A percentile compares a stretch with the other conserved stretches of the same genome.
These are phyloP conservation scores for Chlamydomonas reinhardtii DNA, from an alignment of 163 green algal species.

Conservation along the genomic window DNA sequence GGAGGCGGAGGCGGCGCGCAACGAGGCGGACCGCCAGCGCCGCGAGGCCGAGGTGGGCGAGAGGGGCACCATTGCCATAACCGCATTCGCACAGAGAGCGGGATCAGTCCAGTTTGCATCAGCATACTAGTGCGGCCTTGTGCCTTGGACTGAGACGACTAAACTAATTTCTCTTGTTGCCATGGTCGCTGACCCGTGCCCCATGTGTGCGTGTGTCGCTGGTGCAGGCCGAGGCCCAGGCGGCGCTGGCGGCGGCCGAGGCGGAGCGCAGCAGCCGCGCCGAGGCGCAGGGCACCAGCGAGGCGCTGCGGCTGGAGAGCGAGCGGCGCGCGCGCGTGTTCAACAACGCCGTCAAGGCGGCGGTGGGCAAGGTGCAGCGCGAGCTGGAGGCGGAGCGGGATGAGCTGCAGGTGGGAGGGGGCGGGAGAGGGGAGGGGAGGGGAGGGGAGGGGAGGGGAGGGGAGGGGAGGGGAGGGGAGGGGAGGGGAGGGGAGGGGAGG, in stretches of 20 bases:
- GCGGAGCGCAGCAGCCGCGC: slow-evolving; percentile 60
- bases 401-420: slow-evolving; percentile 57
- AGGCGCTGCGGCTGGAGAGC: slow-evolving; percentile 51
- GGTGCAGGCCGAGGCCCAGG: slow-evolving; percentile 60
- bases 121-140: too few species aligned
- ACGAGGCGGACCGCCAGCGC: slow-evolving; percentile 59
- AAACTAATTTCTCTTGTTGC: background rate
- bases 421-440: background rate
- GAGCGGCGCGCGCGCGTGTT: slow-evolving; percentile 65
- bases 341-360: slow-evolving; percentile 65
- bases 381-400: slow-evolving; percentile 67
- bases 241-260: slow-evolving; percentile 59
- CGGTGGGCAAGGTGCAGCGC: slow-evolving; percentile 61
- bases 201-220: too few species aligned
- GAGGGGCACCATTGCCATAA: too few species aligned
- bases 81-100: too few species aligned
- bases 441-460: too few species aligned
- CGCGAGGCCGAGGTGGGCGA: slow-evolving; percentile 59
- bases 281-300: slow-evolving; percentile 53
- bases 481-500: too few species aligned
- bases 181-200: background rate
- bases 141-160: too few species aligned
- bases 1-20: slow-evolving; percentile 52
- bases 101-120: too few species aligned
- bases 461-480: too few species aligned